Percentiles rank a stretch among this genome's conserved stretches.
Conservation (phyloP, 805 yeast species). For the Scheffersomyces amazonensis region DNA sequence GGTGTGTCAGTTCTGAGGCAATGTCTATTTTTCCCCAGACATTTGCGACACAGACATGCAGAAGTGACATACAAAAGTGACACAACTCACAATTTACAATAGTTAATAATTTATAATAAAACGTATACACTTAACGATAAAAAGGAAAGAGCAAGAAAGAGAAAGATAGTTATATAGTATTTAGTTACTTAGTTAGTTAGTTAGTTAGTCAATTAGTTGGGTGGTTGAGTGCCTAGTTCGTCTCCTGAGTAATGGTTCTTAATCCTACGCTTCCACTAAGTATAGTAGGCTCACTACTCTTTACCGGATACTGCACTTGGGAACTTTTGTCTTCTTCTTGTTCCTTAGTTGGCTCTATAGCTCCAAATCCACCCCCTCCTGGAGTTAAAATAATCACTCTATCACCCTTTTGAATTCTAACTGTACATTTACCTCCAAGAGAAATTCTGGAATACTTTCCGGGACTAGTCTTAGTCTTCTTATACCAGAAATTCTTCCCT, state of each 20-base stretch:
- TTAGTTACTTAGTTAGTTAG: too few species aligned
- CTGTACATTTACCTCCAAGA: conserved; percentile 33
- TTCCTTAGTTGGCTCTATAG: conserved; percentile 3
- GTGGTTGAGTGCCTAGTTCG: conserved; percentile 29
- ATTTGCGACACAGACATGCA: too few species aligned
- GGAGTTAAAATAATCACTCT: conserved; percentile 39
- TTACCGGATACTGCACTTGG: conserved; percentile 18
- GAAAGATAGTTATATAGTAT: too few species aligned
- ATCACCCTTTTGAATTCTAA: conserved; percentile 36
- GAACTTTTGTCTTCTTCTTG: conserved; percentile 3
- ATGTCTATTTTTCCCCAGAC: too few species aligned
- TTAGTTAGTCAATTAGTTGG: too few species aligned
- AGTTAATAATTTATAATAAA: too few species aligned
- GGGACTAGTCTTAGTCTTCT: conserved; percentile 12
- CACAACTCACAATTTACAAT: too few species aligned
- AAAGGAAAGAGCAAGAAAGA: too few species aligned
- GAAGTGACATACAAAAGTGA: too few species aligned
- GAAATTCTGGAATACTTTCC: conserved; percentile 18
- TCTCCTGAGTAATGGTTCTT: conserved; percentile 31
- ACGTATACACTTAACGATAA: too few species aligned
- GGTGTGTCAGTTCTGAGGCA: too few species aligned
- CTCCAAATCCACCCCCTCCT: conserved; percentile 46
- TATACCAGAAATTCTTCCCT: conserved; percentile 50
- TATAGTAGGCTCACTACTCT: conserved; percentile 18
- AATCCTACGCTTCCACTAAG: conserved; percentile 37